Evolutionary conservation across 139 green algal genomes (phyloP), one percentile per base, ranked within the genome.

Genomic region (Micractinium conductrix): DNA sequence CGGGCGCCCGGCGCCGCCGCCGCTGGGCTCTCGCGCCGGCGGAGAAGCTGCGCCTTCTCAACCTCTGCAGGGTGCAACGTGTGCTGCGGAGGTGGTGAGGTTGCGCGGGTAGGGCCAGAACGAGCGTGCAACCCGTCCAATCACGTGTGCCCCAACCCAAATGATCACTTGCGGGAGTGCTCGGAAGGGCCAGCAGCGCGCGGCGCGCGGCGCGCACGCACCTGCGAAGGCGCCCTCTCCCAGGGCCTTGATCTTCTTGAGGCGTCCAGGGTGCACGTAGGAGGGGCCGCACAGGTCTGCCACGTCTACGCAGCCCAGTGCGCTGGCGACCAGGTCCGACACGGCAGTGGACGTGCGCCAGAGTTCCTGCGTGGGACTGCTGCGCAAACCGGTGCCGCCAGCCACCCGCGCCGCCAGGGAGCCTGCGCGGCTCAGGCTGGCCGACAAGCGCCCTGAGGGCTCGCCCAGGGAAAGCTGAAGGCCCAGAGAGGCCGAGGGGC

Each of bases 221-320:
- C 78, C 78, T 22, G 78, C 78, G 58, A 45, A 83, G 8, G 78
- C 78, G 21, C 78, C 78, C 42, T 83, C 28, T 14, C 78, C 78
- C 30, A 83, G 78, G 6, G 62, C 28, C 78, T 83, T 83, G 40
- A 30, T 12, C 40, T 83, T 60, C 24, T 40, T 38, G 42, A 83
- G 63, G 43, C 40, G 37, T 17, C 44, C 24, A 1, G 44, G 30
- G n/a, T 28, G 42, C 48, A 83, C 74, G 78, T 44, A 83, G 63
- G 30, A 38, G 72, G 30, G 14, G 4, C 78, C 78, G 21, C 78
- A 83, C 78, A 83, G 42, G n/a, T 81, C 74, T 26, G 2, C 35
- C 37, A 81, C 19, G 24, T 4, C 2, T 4, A 3, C 26, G 60
- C 60, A 68, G 60, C 60, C 60, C 60, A 68, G 60, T 24, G 60